phyloP scores from a whole-genome alignment of 2,329 filamentous ascomycete species.

The Alternaria triticina region DNA sequence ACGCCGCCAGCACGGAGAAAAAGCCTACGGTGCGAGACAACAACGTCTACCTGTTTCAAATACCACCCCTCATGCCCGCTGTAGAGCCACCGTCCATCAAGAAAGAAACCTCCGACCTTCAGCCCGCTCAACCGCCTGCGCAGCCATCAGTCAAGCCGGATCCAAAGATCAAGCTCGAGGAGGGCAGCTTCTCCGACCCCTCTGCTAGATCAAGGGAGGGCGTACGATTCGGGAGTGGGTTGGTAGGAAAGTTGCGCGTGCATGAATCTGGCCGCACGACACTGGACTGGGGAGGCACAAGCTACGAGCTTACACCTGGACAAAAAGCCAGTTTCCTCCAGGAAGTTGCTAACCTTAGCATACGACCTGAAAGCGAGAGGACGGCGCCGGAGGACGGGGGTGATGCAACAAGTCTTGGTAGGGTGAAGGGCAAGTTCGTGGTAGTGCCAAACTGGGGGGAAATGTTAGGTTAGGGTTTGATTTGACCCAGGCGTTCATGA shows the following conservation, averaged over 20 bases:
- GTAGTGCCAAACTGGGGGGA: slow-evolving; percentile 66
- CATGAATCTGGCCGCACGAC: slow-evolving; percentile 67
- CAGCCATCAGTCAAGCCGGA: slow-evolving; percentile 21
- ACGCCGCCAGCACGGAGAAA: slow-evolving; percentile 23
- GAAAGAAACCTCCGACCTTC: slow-evolving; percentile 30
- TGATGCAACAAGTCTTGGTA: slow-evolving; percentile 63
- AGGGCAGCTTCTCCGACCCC: slow-evolving; percentile 31
- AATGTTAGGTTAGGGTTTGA: slow-evolving; percentile 49
- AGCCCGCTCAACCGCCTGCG: slow-evolving; percentile 16
- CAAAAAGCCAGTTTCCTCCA: slow-evolving; percentile 65
- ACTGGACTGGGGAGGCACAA: slow-evolving; percentile 68
- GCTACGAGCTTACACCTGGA: slow-evolving; percentile 63
- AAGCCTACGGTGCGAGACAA: slow-evolving; percentile 53
- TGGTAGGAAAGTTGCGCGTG: slow-evolving; percentile 66
- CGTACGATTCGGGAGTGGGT: slow-evolving; percentile 57
- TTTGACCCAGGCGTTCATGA: neutral
- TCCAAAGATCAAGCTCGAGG: slow-evolving; percentile 41
- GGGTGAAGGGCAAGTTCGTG: slow-evolving; percentile 69
- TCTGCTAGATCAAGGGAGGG: slow-evolving; percentile 20
- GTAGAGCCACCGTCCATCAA: slow-evolving; percentile 53
- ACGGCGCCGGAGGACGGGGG: slow-evolving; percentile 46
- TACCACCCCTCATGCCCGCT: slow-evolving; percentile 67
- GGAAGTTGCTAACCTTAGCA: slow-evolving; percentile 58
- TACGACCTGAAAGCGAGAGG: slow-evolving; percentile 44
- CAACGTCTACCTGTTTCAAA: slow-evolving; percentile 68